These are phyloP conservation scores for Kockiozyma suomiensis DNA, from an alignment of 805 yeast genomes.

Conservation along the genomic window DNA sequence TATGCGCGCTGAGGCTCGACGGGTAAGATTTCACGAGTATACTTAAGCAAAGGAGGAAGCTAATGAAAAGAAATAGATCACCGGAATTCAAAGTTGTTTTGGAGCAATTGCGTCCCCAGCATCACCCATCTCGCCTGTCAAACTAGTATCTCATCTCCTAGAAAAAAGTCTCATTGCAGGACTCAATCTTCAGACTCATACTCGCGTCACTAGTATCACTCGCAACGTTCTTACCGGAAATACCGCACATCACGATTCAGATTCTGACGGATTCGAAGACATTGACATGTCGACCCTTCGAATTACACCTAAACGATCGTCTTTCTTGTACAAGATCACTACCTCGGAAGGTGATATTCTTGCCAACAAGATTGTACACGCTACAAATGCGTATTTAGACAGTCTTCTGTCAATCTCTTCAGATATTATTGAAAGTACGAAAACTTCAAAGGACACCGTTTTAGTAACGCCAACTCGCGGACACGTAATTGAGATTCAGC, in stretches of 20 bases:
- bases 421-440: constrained; percentile 9
- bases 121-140: constrained; percentile 52
- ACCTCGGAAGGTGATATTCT: constrained; percentile 42
- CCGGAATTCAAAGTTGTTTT: constrained; percentile 40
- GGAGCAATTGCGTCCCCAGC: constrained; percentile 48
- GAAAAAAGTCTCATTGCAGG: constrained; percentile 43
- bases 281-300: constrained; percentile 17
- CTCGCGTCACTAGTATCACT: constrained; percentile 43
- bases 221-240: constrained; percentile 13
- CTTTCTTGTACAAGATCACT: constrained; percentile 32
- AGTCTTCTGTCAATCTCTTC: constrained; percentile 20
- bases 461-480: constrained; percentile 39
- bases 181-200: constrained; percentile 49
- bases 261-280: constrained; percentile 20
- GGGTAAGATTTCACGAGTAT: constrained; percentile 32
- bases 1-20: constrained; percentile 21
- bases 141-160: constrained; percentile 44
- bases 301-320: constrained; percentile 14
- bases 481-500: constrained; percentile 35
- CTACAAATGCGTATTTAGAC: constrained; percentile 45
- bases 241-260: constrained; percentile 9
- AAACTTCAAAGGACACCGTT: background rate
- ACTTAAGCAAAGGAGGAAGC: too few relatives aligned
- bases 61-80: constrained; percentile 7
- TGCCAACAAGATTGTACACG: constrained; percentile 45